phyloP scores from a whole-genome alignment of 2,329 filamentous ascomycete genomes.

The Tothia fuscella region DNA sequence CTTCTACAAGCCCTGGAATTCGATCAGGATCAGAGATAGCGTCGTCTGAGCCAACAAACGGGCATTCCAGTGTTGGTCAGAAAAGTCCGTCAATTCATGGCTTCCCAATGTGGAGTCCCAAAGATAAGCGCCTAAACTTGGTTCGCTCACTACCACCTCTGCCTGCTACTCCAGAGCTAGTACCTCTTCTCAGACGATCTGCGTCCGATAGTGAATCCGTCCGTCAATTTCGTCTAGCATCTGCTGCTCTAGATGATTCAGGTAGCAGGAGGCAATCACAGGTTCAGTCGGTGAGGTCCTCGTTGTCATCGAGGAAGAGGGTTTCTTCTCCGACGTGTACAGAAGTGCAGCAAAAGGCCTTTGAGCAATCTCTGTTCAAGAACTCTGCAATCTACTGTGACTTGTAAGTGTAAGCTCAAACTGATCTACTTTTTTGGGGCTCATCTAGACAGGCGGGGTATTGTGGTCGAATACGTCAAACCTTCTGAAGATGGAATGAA shows the following conservation, averaged over 20 bases:
- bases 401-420: slow-evolving; percentile 1
- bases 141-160: slow-evolving; percentile 2
- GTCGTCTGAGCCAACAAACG: not conserved
- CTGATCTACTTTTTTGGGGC: not conserved
- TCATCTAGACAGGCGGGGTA: slow-evolving; percentile 21
- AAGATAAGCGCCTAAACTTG: too few relatives aligned
- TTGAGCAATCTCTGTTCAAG: slow-evolving; percentile 10
- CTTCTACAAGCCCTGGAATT: not conserved
- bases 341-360: slow-evolving; percentile 7
- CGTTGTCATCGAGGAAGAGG: not conserved
- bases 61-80: too few relatives aligned
- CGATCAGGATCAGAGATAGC: not conserved
- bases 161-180: not conserved
- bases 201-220: slow-evolving; percentile 4
- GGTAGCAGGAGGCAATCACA: not conserved
- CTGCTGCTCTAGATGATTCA: not conserved
- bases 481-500: slow-evolving; percentile 20
- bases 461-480: slow-evolving; percentile 30
- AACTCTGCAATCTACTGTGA: slow-evolving; percentile 11
- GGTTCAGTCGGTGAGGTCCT: not conserved
- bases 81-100: too few relatives aligned
- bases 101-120: too few relatives aligned
- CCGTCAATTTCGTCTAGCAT: slow-evolving; percentile 2
- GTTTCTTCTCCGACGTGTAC: not conserved
- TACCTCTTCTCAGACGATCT: not conserved